phyloP scores from a whole-genome alignment of 192 early-diverging fungal species.

The Backusella luteola region DNA sequence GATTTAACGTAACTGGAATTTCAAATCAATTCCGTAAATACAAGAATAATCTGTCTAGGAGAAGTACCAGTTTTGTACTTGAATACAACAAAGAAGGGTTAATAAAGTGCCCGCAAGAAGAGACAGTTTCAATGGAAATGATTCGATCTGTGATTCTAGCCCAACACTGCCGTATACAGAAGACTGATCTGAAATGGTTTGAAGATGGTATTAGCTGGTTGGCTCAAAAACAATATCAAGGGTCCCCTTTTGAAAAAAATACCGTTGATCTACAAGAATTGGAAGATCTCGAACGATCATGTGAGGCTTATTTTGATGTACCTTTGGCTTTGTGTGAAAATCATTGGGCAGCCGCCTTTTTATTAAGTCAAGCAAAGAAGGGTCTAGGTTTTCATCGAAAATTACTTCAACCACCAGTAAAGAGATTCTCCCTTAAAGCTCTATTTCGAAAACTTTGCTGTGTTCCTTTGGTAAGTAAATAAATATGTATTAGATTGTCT shows the following conservation, averaged over 20 bases:
- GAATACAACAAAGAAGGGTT: conserved; percentile 9
- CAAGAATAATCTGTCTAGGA: background rate
- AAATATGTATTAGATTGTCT: background rate
- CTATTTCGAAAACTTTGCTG: background rate
- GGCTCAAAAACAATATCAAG: conserved; percentile 11
- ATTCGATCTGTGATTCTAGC: background rate
- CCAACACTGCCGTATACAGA: background rate
- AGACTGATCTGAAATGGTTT: conserved; percentile 8
- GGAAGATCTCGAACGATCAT: conserved; percentile 13
- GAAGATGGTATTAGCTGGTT: conserved; percentile 6
- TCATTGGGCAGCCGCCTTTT: background rate
- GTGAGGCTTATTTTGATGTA: conserved; percentile 12
- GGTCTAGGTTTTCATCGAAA: background rate
- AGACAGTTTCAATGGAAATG: background rate
- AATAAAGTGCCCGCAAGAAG: background rate
- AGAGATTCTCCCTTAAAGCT: background rate
- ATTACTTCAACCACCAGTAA: background rate
- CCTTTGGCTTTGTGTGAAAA: conserved; percentile 14
- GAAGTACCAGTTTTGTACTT: background rate
- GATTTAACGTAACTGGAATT: background rate
- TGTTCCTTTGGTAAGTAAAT: background rate
- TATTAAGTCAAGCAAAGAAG: background rate
- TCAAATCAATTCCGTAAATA: background rate
- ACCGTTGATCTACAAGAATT: background rate
- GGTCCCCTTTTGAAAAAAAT: too few relatives aligned